These are phyloP conservation scores for Phytophthora niederhauseri DNA, from an alignment of 352 stramenopile species.

Conservation along the genomic window DNA sequence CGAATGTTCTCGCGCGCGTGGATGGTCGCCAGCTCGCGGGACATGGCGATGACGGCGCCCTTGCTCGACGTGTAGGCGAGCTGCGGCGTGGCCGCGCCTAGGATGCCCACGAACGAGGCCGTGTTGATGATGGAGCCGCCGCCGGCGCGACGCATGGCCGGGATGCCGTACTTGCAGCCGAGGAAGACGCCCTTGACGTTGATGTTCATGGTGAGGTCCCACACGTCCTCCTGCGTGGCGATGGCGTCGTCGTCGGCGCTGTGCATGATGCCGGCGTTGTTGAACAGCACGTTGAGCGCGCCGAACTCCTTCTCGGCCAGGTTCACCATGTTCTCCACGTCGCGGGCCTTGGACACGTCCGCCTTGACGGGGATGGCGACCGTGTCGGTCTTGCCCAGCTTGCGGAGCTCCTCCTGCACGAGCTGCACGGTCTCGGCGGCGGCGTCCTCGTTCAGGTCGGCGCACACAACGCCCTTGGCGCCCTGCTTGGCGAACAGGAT, in stretches of 20 bases:
- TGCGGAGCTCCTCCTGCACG: conserved; percentile 69
- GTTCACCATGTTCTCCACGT: conserved; percentile 81
- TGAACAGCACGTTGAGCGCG: conserved; percentile 82
- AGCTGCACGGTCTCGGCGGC: conserved; percentile 68
- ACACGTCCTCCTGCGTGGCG: conserved; percentile 77
- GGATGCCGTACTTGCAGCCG: conserved; percentile 88
- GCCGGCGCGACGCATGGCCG: conserved; percentile 76
- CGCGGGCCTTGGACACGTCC: conserved; percentile 75
- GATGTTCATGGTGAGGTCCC: conserved; percentile 88
- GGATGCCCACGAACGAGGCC: conserved; percentile 83
- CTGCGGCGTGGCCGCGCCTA: conserved; percentile 84
- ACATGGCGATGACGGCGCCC: conserved; percentile 88
- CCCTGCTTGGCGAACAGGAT: conserved; percentile 87
- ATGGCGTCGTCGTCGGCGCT: conserved; percentile 80
- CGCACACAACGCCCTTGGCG: conserved; percentile 78
- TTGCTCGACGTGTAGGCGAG: conserved; percentile 91
- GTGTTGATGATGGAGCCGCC: conserved; percentile 90
- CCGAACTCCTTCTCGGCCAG: conserved; percentile 84
- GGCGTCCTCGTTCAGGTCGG: conserved; percentile 75
- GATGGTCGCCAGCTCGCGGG: conserved; percentile 84
- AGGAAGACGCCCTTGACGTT: conserved; percentile 92
- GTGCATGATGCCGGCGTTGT: conserved; percentile 91
- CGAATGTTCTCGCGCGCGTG: conserved; percentile 90
- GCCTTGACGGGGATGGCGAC: conserved; percentile 63
- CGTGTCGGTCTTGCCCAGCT: conserved; percentile 55